These are phyloP conservation scores for Neophaeococcomyces aloes DNA, from an alignment of 2,329 filamentous ascomycete species.

Conservation along the genomic window DNA sequence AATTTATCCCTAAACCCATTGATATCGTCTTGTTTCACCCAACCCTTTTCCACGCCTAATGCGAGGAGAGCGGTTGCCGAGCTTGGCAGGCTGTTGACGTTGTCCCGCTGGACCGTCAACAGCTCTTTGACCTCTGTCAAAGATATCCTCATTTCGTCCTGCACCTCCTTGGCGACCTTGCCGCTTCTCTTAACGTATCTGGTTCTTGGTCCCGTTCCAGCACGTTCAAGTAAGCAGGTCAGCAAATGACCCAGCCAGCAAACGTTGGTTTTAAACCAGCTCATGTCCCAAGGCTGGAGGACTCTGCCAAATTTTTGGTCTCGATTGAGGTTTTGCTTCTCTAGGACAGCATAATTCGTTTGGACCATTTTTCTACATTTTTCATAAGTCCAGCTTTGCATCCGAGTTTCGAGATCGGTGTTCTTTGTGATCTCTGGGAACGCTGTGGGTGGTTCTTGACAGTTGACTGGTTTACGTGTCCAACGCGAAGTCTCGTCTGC, in stretches of 20 bases:
- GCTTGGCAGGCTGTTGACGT: conserved; percentile 4
- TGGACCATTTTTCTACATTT: conserved; percentile 7
- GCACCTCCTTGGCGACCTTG: conserved; percentile 14
- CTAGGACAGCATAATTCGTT: conserved; percentile 6
- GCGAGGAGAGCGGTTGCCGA: conserved; percentile 15
- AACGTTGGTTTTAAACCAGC: conserved; percentile 34
- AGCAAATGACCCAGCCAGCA: conserved; percentile 55
- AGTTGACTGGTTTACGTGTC: conserved; percentile 3
- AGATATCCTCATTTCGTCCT: conserved; percentile 14
- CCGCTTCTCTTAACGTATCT: conserved; percentile 11
- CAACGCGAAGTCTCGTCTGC: conserved; percentile 4
- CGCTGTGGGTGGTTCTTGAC: not conserved
- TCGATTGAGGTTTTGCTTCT: no score
- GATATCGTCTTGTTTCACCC: conserved; percentile 16
- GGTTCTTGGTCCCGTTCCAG: conserved; percentile 5
- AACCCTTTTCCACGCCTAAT: conserved; percentile 12
- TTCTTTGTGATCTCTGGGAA: not conserved
- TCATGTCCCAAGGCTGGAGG: conserved; percentile 9
- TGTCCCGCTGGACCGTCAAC: conserved; percentile 2
- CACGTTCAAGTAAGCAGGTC: conserved; percentile 38
- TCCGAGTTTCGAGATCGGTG: not conserved
- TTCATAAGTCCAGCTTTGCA: not conserved
- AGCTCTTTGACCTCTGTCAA: conserved; percentile 11
- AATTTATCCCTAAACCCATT: conserved; percentile 15
- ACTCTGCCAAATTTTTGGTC: conserved; percentile 8